Evolutionary conservation across 257 asterid species (phyloP).

Genomic region (Solanum paucissectum): DNA sequence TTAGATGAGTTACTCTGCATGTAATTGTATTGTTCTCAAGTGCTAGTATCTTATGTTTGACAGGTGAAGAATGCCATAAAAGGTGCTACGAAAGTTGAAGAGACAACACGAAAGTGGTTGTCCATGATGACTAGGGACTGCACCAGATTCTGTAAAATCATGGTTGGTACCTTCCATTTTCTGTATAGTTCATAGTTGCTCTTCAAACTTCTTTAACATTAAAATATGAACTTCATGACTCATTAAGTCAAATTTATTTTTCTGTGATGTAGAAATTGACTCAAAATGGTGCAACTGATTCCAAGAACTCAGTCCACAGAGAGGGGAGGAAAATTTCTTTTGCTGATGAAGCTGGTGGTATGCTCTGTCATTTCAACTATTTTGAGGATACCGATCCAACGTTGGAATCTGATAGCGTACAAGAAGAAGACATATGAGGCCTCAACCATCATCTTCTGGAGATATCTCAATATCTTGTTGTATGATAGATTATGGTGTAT

Average conservation of each 20-base stretch:
- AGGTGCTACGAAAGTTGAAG: constrained; percentile 56
- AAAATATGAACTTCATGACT: background rate
- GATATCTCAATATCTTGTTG: background rate
- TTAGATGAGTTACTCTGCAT: background rate
- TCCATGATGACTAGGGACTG: constrained; percentile 83
- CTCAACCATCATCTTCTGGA: background rate
- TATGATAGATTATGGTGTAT: background rate
- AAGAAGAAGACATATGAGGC: constrained; percentile 8
- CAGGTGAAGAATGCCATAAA: constrained; percentile 64
- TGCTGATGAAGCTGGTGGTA: constrained; percentile 91
- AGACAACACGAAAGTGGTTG: constrained; percentile 58
- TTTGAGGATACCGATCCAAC: constrained; percentile 26
- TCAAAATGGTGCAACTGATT: constrained; percentile 22
- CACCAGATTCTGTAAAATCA: constrained; percentile 87
- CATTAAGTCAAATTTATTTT: constrained; percentile 4
- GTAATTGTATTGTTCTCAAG: background rate
- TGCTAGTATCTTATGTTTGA: background rate
- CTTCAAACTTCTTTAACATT: background rate
- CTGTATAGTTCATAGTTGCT: background rate
- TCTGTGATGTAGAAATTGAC: constrained; percentile 40
- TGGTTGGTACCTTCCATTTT: constrained; percentile 37
- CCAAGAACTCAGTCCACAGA: constrained; percentile 18
- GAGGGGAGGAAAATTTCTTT: constrained; percentile 54
- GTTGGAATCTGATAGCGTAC: constrained; percentile 10
- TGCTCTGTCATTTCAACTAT: constrained; percentile 61